Conservation (phyloP, 257 asterid species). For the Salvia splendens region DNA sequence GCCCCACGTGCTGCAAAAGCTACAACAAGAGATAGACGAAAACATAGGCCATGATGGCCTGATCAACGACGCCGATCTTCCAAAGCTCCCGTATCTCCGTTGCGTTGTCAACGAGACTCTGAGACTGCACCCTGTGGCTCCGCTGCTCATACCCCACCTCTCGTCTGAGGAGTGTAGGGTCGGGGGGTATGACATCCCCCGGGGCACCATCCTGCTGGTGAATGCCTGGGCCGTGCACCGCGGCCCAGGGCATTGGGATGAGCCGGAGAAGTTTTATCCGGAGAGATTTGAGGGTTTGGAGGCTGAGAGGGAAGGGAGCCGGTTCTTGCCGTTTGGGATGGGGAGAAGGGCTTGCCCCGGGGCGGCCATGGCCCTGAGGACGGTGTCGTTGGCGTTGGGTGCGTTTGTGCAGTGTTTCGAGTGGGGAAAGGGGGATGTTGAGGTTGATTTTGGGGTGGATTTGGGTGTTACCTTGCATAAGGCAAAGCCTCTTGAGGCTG, state of each 20-base stretch:
- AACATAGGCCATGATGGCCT: constrained; percentile 43
- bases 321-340: constrained; percentile 54
- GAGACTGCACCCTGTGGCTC: constrained; percentile 49
- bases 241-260: constrained; percentile 59
- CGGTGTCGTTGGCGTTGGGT: constrained; percentile 49
- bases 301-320: constrained; percentile 35
- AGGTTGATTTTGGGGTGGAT: constrained; percentile 25
- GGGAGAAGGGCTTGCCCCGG: constrained; percentile 73
- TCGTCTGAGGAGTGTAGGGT: constrained; percentile 43
- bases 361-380: constrained; percentile 42
- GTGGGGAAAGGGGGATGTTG: constrained; percentile 39
- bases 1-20: constrained; percentile 37
- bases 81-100: constrained; percentile 52
- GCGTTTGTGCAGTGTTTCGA: constrained; percentile 59
- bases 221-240: constrained; percentile 60
- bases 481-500: constrained; percentile 50
- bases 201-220: constrained; percentile 44
- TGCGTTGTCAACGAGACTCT: constrained; percentile 56
- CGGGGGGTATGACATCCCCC: constrained; percentile 47
- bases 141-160: constrained; percentile 52
- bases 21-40: constrained; percentile 52
- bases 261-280: constrained; percentile 48
- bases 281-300: constrained; percentile 45
- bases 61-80: constrained; percentile 48
- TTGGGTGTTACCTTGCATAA: constrained; percentile 25